Percentiles rank a stretch among this genome's conserved stretches.
Evolutionary conservation across 1,284 basidiomycete genomes (phyloP).

Genomic region (Moesziomyces aphidis): DNA sequence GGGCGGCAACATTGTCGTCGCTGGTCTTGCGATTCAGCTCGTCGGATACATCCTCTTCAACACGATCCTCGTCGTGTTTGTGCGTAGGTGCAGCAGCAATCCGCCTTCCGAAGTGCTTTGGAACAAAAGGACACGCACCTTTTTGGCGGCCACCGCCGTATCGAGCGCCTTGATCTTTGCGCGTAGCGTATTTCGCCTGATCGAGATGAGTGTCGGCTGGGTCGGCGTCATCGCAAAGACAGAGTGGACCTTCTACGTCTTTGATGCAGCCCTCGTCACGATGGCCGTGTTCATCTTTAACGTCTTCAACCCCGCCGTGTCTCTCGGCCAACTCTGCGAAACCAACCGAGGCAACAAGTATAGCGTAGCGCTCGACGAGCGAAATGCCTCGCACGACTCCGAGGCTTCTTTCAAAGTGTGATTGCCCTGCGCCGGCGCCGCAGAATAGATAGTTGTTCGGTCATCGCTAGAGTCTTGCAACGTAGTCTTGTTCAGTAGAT

Average conservation of each 20-base stretch:
- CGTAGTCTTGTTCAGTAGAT: too few species aligned
- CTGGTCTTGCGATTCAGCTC: slow-evolving; percentile 48
- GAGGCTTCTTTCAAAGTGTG: too few species aligned
- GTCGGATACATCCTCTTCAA: slow-evolving; percentile 42
- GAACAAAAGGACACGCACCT: slow-evolving; percentile 16
- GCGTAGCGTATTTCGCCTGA: slow-evolving; percentile 43
- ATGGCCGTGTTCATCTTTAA: slow-evolving; percentile 33
- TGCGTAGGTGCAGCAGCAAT: neutral
- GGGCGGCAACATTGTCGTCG: slow-evolving; percentile 40
- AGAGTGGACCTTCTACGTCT: slow-evolving; percentile 49
- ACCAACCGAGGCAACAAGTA: too few species aligned
- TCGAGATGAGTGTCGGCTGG: slow-evolving; percentile 54
- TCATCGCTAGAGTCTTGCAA: too few species aligned
- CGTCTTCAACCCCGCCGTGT: slow-evolving; percentile 32
- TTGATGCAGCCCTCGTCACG: slow-evolving; percentile 36
- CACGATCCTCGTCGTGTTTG: slow-evolving; percentile 27
- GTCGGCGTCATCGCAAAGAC: slow-evolving; percentile 36
- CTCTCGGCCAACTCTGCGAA: neutral
- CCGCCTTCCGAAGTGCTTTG: slow-evolving; percentile 3
- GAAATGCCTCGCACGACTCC: too few species aligned
- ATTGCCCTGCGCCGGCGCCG: too few species aligned
- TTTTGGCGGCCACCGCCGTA: slow-evolving; percentile 27
- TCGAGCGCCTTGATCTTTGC: slow-evolving; percentile 45
- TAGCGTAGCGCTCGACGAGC: too few species aligned
- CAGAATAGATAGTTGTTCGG: too few species aligned